Evolutionary conservation across 2,329 filamentous ascomycete species (phyloP).

Genomic region (Aquanectria penicillioides): DNA sequence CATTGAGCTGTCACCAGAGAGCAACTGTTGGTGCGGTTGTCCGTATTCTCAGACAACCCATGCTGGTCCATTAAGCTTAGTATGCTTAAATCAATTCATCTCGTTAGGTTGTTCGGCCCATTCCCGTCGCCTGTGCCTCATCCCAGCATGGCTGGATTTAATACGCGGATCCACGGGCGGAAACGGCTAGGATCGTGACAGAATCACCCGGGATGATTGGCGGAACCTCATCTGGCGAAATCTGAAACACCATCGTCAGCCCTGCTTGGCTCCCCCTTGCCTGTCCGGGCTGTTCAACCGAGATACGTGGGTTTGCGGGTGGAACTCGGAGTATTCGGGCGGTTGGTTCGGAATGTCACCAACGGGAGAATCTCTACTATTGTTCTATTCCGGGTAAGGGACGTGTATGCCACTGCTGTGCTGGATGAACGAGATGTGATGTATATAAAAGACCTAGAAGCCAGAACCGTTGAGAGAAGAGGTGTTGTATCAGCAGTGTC

Average conservation of each 20-base stretch:
- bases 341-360: background rate
- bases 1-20: background rate
- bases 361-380: background rate
- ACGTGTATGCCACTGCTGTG: too few relatives aligned
- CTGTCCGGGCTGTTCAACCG: slow-evolving; percentile 12
- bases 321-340: slow-evolving; percentile 6
- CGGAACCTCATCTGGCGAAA: background rate
- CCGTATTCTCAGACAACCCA: background rate
- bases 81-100: too few relatives aligned
- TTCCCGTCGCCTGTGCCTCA: background rate
- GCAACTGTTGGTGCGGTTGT: background rate
- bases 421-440: too few relatives aligned
- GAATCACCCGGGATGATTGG: background rate
- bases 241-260: slow-evolving; percentile 6
- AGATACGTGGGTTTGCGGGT: slow-evolving; percentile 2
- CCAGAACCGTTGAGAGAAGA: too few relatives aligned
- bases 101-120: background rate
- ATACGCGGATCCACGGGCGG: background rate
- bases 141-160: too few relatives aligned
- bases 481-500: too few relatives aligned
- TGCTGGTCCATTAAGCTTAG: too few relatives aligned
- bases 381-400: too few relatives aligned
- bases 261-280: background rate
- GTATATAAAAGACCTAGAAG: too few relatives aligned
- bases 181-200: background rate